Percentiles rank a stretch among this genome's conserved stretches.
Evolutionary conservation across 345 rosid genomes (phyloP).

Genomic region (Brassica cretica): DNA sequence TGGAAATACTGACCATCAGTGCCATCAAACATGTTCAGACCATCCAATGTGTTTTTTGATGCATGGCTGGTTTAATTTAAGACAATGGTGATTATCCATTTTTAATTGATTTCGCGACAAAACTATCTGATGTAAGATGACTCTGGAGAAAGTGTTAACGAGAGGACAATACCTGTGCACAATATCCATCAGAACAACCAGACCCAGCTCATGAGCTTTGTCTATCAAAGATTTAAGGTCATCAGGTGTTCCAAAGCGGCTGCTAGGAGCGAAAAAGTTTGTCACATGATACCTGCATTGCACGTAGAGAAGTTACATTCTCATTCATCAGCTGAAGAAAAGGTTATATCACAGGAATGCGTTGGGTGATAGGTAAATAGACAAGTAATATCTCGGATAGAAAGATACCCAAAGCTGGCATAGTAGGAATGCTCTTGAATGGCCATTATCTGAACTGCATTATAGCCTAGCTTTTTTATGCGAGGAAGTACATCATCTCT

Average conservation of each 20-base stretch:
- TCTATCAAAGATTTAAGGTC: constrained; percentile 94
- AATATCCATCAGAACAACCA: constrained; percentile 96
- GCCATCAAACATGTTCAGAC: constrained; percentile 95
- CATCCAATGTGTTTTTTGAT: constrained; percentile 89
- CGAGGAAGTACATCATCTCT: constrained; percentile 98
- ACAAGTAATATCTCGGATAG: constrained; percentile 18
- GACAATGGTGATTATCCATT: constrained; percentile 1
- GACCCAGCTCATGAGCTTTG: constrained; percentile 90
- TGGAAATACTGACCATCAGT: constrained; percentile 91
- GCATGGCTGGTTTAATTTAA: constrained; percentile 64
- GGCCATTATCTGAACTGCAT: constrained; percentile 98
- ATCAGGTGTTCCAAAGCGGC: constrained; percentile 97
- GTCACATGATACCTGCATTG: constrained; percentile 90
- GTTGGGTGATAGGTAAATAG: constrained; percentile 1
- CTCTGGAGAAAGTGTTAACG: constrained; percentile 13
- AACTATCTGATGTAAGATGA: constrained; percentile 7
- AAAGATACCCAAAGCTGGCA: constrained; percentile 90
- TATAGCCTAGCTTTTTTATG: constrained; percentile 87
- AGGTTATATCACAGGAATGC: constrained; percentile 13
- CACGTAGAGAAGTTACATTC: constrained; percentile 36
- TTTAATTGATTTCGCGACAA: neutral
- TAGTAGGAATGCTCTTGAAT: constrained; percentile 97
- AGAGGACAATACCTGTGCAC: constrained; percentile 76
- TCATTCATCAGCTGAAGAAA: constrained; percentile 19
- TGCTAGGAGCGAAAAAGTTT: constrained; percentile 92